Conservation (phyloP, 306 rosid species). For the Canavalia ensiformis region DNA sequence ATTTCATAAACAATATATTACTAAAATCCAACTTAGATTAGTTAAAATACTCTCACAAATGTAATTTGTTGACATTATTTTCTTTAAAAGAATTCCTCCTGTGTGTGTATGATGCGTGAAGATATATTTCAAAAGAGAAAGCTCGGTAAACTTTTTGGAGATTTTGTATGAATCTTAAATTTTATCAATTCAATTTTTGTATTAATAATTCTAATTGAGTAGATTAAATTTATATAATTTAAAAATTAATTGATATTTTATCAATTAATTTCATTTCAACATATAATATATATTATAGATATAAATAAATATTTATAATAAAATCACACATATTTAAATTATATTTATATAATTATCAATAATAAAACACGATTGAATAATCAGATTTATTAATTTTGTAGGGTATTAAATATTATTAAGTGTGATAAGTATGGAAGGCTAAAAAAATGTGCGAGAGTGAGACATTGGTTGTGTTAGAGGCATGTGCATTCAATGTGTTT, state of each 20-base stretch:
- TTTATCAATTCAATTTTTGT: no score
- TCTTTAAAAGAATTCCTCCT: no score
- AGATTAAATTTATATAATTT: neutral
- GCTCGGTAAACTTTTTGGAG: no score
- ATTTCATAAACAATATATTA: neutral
- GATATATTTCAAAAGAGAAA: no score
- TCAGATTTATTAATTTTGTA: no score
- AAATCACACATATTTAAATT: neutral
- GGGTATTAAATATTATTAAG: no score
- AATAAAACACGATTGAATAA: no score
- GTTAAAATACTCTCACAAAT: neutral
- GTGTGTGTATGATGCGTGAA: no score
- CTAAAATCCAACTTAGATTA: neutral
- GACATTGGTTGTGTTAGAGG: neutral
- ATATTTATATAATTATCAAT: no score
- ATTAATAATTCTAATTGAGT: no score
- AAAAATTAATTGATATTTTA: neutral
- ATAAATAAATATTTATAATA: neutral
- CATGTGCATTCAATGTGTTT: slow-evolving; percentile 43
- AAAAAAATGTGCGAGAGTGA: no score
- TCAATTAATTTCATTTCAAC: neutral
- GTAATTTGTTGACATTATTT: neutral
- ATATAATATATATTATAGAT: neutral
- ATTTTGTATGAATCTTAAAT: no score
- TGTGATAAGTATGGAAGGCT: neutral